Base-by-base conservation (phyloP, 2,329 filamentous ascomycete genomes). In the Aspergillus niger region DNA sequence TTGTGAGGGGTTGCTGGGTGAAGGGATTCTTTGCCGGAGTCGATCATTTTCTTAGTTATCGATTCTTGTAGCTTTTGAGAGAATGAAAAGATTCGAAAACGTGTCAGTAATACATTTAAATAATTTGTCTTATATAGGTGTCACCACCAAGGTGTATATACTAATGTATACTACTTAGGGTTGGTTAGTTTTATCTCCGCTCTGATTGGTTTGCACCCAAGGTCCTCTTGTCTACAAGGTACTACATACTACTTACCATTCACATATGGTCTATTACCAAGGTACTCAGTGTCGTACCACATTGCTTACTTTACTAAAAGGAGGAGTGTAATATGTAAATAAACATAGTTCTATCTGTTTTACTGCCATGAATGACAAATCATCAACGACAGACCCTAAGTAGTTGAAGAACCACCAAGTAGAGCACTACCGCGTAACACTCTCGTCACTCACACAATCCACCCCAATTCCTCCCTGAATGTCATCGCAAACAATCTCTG, bases 401-500 rank as follows among this genome's bases (percentile, higher is more conserved):
- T 20, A 20, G 20, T 20, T 20, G 20, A 20, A 20, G 11, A 11
- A 36, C 10, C 32, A 36, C 4, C 30, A 0, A 36, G 32, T 36
- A 36, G 20, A 20, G 20, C 20, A 13, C 32, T 36, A 36, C 32
- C 32, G 32, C 32, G 32, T 36, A 36, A 36, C 32, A 36, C 32
- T 36, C 11, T 36, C 32, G 20, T 44, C 52, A 15, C 8, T 65
- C 5, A 58, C 50, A 63, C 78, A 80, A 1, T 72, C 70, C 39
- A 79, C 72, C 0, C 77, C 78, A 65, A 80, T 72, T 57, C 72
- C 75, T 10, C 77, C 77, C 47, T 74, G 53, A 43, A 80, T 77
- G 2, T 77, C 81, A 66, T 85, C 81, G 64, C 84, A 86, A 50
- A 84, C 76, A 53, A 86, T 76, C 52, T 78, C 79, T 15, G 76